Conservation (phyloP, 1,284 basidiomycete genomes). For the Ceratobasidium sp. region DNA sequence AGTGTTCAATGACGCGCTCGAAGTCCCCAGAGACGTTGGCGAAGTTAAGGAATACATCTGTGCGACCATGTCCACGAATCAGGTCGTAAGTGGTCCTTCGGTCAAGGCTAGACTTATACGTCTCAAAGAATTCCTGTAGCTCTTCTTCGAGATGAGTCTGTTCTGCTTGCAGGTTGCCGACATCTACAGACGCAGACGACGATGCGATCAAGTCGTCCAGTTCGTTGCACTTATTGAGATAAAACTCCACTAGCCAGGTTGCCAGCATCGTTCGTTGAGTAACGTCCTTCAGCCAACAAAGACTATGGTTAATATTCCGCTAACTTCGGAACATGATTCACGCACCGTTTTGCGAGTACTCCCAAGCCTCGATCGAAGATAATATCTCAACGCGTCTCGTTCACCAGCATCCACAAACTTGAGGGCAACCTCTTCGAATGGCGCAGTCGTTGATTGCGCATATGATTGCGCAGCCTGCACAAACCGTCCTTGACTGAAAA, state of each 20-base stretch:
- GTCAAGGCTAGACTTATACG: slow-evolving; percentile 92
- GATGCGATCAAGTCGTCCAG: slow-evolving; percentile 91
- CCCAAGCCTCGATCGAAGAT: slow-evolving; percentile 90
- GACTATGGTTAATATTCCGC: no score
- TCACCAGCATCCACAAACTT: slow-evolving; percentile 92
- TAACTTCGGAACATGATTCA: slow-evolving; percentile 30
- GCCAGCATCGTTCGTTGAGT: slow-evolving; percentile 98
- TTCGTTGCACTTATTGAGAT: slow-evolving; percentile 95
- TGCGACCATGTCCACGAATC: slow-evolving; percentile 92
- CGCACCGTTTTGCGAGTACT: slow-evolving; percentile 81
- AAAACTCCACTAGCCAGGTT: slow-evolving; percentile 98
- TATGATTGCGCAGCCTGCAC: slow-evolving; percentile 95
- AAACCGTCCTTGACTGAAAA: slow-evolving; percentile 84
- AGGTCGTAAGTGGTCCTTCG: slow-evolving; percentile 90
- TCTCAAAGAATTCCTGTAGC: slow-evolving; percentile 90
- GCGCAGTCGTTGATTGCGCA: slow-evolving; percentile 83
- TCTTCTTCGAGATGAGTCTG: slow-evolving; percentile 91
- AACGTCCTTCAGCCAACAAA: slow-evolving; percentile 70
- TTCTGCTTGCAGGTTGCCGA: slow-evolving; percentile 88
- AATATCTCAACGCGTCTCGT: slow-evolving; percentile 92
- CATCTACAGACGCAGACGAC: slow-evolving; percentile 86
- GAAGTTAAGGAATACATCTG: slow-evolving; percentile 92
- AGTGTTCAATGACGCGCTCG: slow-evolving; percentile 91
- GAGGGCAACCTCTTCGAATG: slow-evolving; percentile 94
- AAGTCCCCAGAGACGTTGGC: slow-evolving; percentile 87